Conservation (phyloP, 768 basidiomycete species). For the Suillus occidentalis region DNA sequence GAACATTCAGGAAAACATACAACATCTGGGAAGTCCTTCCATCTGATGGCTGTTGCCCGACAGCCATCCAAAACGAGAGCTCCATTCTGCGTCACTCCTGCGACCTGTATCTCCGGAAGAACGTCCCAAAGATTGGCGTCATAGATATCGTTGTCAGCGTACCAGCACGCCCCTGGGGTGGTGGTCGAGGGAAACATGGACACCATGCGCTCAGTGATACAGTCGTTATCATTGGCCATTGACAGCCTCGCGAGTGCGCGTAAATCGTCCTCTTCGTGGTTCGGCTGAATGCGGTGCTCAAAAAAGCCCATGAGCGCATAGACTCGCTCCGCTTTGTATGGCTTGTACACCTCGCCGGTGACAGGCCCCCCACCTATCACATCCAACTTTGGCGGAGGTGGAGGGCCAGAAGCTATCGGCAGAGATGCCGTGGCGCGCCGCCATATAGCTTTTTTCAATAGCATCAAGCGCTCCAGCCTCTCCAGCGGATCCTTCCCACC, state of each 20-base stretch:
- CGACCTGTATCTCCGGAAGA: constrained; percentile 18
- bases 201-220: constrained; percentile 21
- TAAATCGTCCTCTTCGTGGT: constrained; percentile 10
- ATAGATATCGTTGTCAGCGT: constrained; percentile 19
- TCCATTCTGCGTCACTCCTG: constrained; percentile 15
- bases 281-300: constrained; percentile 19
- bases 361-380: neutral
- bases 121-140: constrained; percentile 19
- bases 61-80: constrained; percentile 21
- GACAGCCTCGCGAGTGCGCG: constrained; percentile 18
- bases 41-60: constrained; percentile 16
- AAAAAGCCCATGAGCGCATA: constrained; percentile 25
- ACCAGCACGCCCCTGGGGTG: constrained; percentile 12
- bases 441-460: constrained; percentile 17
- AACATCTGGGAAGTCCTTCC: constrained; percentile 19
- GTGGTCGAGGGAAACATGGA: constrained; percentile 14
- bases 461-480: neutral
- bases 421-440: constrained; percentile 10
- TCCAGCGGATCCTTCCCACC: constrained; percentile 10
- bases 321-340: no score
- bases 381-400: neutral
- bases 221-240: constrained; percentile 24
- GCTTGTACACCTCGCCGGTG: constrained; percentile 5
- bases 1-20: constrained; percentile 9
- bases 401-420: neutral